Base-by-base conservation (phyloP, 192 early-diverging fungal species). In the Rhizoclosmatium globosum region DNA sequence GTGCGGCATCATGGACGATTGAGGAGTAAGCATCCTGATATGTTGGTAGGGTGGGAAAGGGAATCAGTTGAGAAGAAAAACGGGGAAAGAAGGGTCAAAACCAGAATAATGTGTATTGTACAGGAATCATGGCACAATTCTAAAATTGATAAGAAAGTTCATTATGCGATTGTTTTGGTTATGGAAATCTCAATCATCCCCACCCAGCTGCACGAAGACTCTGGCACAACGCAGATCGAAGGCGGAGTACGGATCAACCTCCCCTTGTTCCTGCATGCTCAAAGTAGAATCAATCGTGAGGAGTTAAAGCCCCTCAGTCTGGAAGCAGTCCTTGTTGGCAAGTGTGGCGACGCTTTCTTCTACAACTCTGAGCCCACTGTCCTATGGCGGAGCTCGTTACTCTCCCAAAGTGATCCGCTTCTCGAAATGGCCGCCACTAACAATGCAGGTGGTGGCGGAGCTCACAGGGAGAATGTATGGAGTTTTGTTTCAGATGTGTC, bases 321-420 rank as follows among this genome's bases (percentile, higher is more conserved):
- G 4, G 72, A 74, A 42, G 72, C 72, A 21, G 72, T 74, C 17
- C 58, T 74, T n/a, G 72, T 74, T 2, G 72, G 39, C 38, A 71
- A 57, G 47, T 21, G 69, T 42, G 50, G 56, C 21, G 47, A 74
- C 19, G 72, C 23, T 19, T 74, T 74, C 72, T 74, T 74, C 60
- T 74, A 74, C 72, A 42, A 21, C 4, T 74, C 31, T 44, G 72
- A 60, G 15, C 72, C 72, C n/a, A 42, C 62, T 19, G 1, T 74
- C 23, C 72, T 74, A 6, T 74, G 72, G 72, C 59, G 59, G 13
- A 62, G 58, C 9, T 38, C 72, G n/a, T 19, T 42, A 9, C 13
- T 41, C 9, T 42, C 71, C 31, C 15, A 7, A 2, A n/a, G 2
- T 41, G 71, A 72, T 41, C 17, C 53, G 19, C 43, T 45, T 13